Base-by-base conservation (phyloP, 495 filamentous ascomycete genomes). In the Xylaria venustula region DNA sequence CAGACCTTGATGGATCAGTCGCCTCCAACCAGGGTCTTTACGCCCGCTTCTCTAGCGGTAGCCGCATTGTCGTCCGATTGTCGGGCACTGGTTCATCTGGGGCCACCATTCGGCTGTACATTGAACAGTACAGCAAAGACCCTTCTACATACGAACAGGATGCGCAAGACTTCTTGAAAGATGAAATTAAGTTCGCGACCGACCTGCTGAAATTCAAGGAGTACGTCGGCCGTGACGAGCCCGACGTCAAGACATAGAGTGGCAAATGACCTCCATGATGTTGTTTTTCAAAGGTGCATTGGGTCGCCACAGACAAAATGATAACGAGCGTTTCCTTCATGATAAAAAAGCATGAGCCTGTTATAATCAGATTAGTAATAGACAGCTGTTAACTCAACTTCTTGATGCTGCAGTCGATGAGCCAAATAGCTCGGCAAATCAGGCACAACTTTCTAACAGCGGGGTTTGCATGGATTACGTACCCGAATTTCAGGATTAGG, bases 21-120 rank as follows among this genome's bases (percentile, higher is more conserved):
- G 86, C 90, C 72, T 90, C 93, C 70, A 96, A 97, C 82, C 94
- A 98, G 78, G 94, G 94, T 53, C 86, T 98, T 61, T 98, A 90
- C 68, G 89, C 90, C 75, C 91, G 91, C 77, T 98, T 98, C 78
- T 91, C 92, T 51, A 92, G 96, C 56, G 94, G 94, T 60, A 93
- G 90, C 77, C 87, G 94, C 54, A 93, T 98, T 50, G 90, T 98
- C 32, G 92, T 97, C 50, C 87, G 94, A 61, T 76, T 98, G 67
- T 97, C 93, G 1, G 94, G 94, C 23, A 98, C 94, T 23, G 94
- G 94, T 49, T 93, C 89, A 67, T 93, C 90, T 45, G 94, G 94
- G 20, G 94, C 94, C 37, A 98, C 94, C 22, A 97, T 98, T 72
- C 88, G 94, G 54, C 78, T 98, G 69, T 98, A 98, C 71, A 87